Evolutionary conservation across 2,329 filamentous ascomycete species (phyloP).

Genomic region (Botrytis fragariae): DNA sequence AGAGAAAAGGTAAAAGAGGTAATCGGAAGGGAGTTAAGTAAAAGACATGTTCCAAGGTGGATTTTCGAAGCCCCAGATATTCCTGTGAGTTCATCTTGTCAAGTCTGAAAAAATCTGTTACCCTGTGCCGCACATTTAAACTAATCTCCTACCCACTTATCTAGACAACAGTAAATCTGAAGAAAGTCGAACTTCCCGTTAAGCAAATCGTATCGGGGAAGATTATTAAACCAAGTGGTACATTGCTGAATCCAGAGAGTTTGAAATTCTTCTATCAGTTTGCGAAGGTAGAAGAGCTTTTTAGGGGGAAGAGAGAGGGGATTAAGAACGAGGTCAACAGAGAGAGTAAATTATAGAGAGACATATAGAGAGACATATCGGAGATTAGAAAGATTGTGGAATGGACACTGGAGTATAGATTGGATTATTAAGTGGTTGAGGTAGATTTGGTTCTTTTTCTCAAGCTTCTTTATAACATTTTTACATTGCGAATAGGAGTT

Average conservation of each 20-base stretch:
- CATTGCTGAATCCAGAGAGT: constrained; percentile 71
- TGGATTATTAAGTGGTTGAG: background rate
- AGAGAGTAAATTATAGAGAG: constrained; percentile 4
- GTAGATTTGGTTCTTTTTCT: background rate
- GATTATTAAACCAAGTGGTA: constrained; percentile 71
- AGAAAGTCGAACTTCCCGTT: constrained; percentile 81
- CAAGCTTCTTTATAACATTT: background rate
- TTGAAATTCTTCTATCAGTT: constrained; percentile 79
- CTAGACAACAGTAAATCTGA: constrained; percentile 78
- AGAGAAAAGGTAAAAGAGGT: constrained; percentile 59
- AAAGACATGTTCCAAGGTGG: constrained; percentile 73
- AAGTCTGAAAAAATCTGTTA: background rate
- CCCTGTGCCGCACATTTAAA: background rate
- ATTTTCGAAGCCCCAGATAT: constrained; percentile 80
- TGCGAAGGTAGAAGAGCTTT: constrained; percentile 61
- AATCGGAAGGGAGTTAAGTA: constrained; percentile 65
- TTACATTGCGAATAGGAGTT: background rate
- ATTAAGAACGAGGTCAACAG: background rate
- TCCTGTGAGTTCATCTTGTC: constrained; percentile 55
- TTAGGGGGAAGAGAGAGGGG: background rate
- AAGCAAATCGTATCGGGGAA: constrained; percentile 81
- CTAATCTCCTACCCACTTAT: background rate
- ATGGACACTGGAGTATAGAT: no score
- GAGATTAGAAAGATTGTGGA: background rate
- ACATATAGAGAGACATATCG: background rate